phyloP scores from a whole-genome alignment of 2,329 filamentous ascomycete genomes.

The Myotisia sp. region DNA sequence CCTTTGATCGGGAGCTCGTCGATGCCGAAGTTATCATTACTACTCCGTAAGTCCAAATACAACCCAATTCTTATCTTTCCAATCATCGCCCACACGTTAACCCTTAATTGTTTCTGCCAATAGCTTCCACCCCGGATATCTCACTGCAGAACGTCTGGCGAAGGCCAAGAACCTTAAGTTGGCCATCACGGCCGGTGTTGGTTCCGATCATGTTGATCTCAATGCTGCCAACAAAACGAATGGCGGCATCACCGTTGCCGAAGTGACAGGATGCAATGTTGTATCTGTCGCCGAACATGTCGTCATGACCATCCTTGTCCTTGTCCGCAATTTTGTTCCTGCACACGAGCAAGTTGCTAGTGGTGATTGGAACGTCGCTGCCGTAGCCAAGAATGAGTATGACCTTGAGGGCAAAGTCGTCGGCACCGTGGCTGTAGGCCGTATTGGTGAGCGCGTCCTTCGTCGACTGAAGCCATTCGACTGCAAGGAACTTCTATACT shows the following conservation, averaged over 20 bases:
- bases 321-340: constrained; percentile 96
- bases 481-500: constrained; percentile 99
- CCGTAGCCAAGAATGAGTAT: constrained; percentile 93
- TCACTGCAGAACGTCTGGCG: constrained; percentile 86
- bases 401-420: constrained; percentile 96
- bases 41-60: constrained; percentile 61
- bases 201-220: constrained; percentile 95
- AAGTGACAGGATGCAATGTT: constrained; percentile 96
- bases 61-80: neutral
- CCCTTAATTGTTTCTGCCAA: neutral
- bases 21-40: constrained; percentile 99
- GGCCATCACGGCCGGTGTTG: constrained; percentile 91
- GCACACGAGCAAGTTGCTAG: constrained; percentile 83
- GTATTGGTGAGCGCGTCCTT: constrained; percentile 95
- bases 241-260: constrained; percentile 88
- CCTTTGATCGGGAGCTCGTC: constrained; percentile 87
- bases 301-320: constrained; percentile 91
- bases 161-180: constrained; percentile 99
- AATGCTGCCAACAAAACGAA: constrained; percentile 97
- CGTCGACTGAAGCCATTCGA: constrained; percentile 92
- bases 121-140: constrained; percentile 96
- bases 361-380: constrained; percentile 92
- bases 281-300: constrained; percentile 98
- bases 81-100: neutral
- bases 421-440: constrained; percentile 90